Evolutionary conservation across 2,329 filamentous ascomycete species (phyloP).

Genomic region (Ambrosiella beaveri): DNA sequence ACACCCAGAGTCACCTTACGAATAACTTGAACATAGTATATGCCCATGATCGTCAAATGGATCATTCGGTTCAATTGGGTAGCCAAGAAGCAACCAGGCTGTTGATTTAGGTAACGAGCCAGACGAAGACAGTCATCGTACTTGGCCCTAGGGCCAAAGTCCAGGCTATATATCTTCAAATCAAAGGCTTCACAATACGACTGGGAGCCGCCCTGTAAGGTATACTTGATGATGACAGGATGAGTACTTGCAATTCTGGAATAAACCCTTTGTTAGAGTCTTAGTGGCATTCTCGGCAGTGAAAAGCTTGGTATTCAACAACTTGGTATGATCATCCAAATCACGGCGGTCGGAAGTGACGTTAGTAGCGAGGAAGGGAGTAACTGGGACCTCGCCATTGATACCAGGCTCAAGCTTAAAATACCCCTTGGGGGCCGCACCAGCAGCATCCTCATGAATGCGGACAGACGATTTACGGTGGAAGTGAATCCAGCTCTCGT

Average conservation of each 20-base stretch:
- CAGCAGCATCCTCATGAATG: conserved; percentile 4
- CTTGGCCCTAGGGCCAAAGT: conserved; percentile 3
- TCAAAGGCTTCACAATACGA: not conserved
- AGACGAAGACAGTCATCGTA: not conserved
- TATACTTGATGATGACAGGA: not conserved
- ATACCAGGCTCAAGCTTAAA: not conserved
- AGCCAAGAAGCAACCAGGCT: conserved; percentile 7
- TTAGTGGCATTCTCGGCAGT: not conserved
- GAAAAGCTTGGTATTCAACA: not conserved
- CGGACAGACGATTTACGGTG: not conserved
- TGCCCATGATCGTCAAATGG: not conserved
- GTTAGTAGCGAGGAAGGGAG: too few species aligned
- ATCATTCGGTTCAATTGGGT: conserved; percentile 2
- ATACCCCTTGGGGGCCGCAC: not conserved
- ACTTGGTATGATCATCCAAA: not conserved
- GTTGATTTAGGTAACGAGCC: not conserved
- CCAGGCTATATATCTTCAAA: not conserved
- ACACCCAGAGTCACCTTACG: not conserved
- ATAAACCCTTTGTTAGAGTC: not conserved
- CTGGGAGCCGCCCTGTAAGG: not conserved
- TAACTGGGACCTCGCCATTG: not conserved
- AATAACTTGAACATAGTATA: conserved; percentile 7
- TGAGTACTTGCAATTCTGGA: not conserved
- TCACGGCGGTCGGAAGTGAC: not conserved
- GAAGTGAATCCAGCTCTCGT: conserved; percentile 1